Evolutionary conservation across 805 yeast species (phyloP).

Genomic region (Candida taoyuanica): DNA sequence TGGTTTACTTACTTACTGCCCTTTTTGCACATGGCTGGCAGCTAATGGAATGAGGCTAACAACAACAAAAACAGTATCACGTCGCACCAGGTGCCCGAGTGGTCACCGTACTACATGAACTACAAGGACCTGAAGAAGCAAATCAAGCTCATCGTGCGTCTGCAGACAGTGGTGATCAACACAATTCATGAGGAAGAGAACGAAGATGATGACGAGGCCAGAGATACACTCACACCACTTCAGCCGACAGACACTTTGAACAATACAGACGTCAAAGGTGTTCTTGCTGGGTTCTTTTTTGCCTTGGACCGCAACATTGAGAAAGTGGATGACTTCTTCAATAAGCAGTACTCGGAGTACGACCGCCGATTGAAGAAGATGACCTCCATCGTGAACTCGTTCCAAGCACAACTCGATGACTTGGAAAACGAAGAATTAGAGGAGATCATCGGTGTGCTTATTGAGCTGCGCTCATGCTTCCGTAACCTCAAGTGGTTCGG

Average conservation of each 20-base stretch:
- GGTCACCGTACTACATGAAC: constrained; percentile 76
- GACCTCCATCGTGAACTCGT: constrained; percentile 28
- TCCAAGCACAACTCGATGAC: constrained; percentile 37
- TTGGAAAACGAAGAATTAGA: constrained; percentile 48
- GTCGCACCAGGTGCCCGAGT: constrained; percentile 90
- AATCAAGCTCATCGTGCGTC: constrained; percentile 57
- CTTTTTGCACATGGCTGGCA: background rate
- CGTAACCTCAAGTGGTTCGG: constrained; percentile 92
- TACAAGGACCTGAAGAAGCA: constrained; percentile 80
- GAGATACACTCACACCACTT: constrained; percentile 8
- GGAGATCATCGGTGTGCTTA: constrained; percentile 59
- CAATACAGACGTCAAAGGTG: constrained; percentile 39
- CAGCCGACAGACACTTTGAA: constrained; percentile 31
- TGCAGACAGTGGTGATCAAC: constrained; percentile 32
- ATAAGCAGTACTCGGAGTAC: constrained; percentile 68
- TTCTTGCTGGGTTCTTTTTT: constrained; percentile 65
- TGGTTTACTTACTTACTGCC: background rate
- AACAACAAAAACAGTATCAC: constrained; percentile 34
- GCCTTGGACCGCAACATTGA: constrained; percentile 78
- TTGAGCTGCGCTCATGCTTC: constrained; percentile 70
- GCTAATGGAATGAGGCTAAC: background rate
- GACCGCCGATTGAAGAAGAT: constrained; percentile 57
- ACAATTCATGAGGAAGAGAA: constrained; percentile 17
- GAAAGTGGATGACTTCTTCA: constrained; percentile 74
- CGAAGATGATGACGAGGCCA: constrained; percentile 13